Evolutionary conservation across 176 grass and related monocot species (phyloP), one percentile per base, ranked within the genome.

Genomic region (Tillandsia fasciculata): DNA sequence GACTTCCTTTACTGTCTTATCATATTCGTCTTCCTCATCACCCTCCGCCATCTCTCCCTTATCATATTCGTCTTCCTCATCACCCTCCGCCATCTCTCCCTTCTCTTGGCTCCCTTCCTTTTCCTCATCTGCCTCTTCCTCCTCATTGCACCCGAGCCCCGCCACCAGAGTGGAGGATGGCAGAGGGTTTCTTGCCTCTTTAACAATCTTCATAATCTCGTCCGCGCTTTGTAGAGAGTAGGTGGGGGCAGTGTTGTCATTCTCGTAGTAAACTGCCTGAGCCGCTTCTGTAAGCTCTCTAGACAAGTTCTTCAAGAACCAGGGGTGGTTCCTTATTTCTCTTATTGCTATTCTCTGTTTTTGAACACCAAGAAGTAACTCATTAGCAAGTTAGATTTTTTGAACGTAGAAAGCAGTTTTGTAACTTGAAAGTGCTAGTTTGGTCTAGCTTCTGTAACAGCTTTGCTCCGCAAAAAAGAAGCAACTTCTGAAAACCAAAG

Each of bases 301-400:
- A 14, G 88, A 88, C 73, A 96, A 67, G 83, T 91, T 96, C 85
- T 89, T 96, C 73, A 96, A 49, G 78, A 96, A 91, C 92, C 92
- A 96, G 3, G 92, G 92, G 72, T 88, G 85, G 67, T 80, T 96
- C 72, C 83, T 86, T 66, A 96, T 91, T 63, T 96, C 92, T 71
- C 85, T 83, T 8, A 96, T 87, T 11, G 92, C 89, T 82, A 96
- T 87, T 86, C 92, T 78, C 92, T 96, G 75, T 47, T 48, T 67
- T 61, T 9, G 22, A 8, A 61, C 2, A 61, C 15, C 17, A 61
- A 23, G 56, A 61, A 8, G 33, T 20, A 61, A 18, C 22, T 61
- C 56, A 61, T 61, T 15, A 61, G 56, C 7, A 22, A 56, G 10
- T 8, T 61, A 15, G 22, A 61, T 61, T 61, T 61, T 1, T 61